Percentiles rank a stretch among this genome's conserved stretches.
phyloP scores from a whole-genome alignment of 495 filamentous ascomycete genomes.

The Gamarada debralockiae region DNA sequence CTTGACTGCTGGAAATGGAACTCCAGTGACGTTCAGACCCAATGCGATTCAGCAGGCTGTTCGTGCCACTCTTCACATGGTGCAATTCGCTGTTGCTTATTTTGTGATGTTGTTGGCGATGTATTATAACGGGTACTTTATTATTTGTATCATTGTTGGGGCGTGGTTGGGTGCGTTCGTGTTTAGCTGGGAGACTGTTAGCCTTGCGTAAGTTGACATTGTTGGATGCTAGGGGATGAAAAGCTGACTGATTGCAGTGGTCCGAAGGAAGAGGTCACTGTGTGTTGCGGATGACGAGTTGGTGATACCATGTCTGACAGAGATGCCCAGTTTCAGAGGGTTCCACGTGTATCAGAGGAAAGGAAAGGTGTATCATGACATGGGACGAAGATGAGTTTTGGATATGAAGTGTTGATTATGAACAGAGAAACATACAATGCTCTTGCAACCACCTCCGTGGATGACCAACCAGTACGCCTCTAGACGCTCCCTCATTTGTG shows the following conservation, averaged over 20 bases:
- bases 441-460: not conserved
- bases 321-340: too few relatives aligned
- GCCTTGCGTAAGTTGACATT: constrained; percentile 4
- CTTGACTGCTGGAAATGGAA: not conserved
- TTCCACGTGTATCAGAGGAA: too few relatives aligned
- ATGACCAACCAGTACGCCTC: constrained; percentile 4
- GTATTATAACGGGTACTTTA: constrained; percentile 47
- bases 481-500: constrained; percentile 5
- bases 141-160: constrained; percentile 60
- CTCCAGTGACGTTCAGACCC: constrained; percentile 36
- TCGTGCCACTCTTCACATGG: constrained; percentile 59
- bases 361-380: not conserved
- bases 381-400: too few relatives aligned
- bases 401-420: not conserved
- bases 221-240: not conserved
- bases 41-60: constrained; percentile 53
- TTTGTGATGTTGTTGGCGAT: constrained; percentile 62
- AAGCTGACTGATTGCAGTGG: constrained; percentile 3
- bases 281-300: constrained; percentile 18
- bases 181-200: constrained; percentile 51
- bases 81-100: constrained; percentile 68
- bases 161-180: constrained; percentile 56
- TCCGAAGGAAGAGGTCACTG: constrained; percentile 11
- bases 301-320: too few relatives aligned
- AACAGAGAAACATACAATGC: not conserved